Evolutionary conservation across 2,329 filamentous ascomycete genomes (phyloP).

Genomic region (Dactylellina sp.): DNA sequence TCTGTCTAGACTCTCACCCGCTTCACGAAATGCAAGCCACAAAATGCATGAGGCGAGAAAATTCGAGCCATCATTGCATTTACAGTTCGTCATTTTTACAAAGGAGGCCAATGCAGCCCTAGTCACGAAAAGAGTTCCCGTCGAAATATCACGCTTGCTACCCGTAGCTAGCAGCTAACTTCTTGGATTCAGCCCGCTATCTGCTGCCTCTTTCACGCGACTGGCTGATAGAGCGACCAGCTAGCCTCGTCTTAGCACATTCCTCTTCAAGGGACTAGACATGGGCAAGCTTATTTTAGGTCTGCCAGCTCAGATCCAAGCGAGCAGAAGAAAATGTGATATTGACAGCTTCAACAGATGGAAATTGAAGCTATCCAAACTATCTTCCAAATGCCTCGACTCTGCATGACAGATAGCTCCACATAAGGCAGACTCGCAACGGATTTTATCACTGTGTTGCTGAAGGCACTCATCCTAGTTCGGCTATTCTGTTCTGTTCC

Average conservation of each 20-base stretch:
- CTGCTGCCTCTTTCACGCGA: constrained; percentile 13
- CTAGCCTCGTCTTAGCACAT: constrained; percentile 26
- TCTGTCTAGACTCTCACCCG: constrained; percentile 27
- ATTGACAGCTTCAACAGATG: background rate
- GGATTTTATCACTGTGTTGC: constrained; percentile 6
- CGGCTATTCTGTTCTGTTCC: constrained; percentile 12
- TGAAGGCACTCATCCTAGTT: constrained; percentile 14
- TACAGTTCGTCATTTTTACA: constrained; percentile 29
- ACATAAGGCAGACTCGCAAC: no score
- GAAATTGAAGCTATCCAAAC: background rate
- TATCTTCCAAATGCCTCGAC: no score
- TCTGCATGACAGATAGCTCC: background rate
- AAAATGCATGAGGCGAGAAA: constrained; percentile 20
- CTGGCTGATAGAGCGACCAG: constrained; percentile 9
- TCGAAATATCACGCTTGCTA: constrained; percentile 16
- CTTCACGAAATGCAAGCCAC: constrained; percentile 25
- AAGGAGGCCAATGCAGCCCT: constrained; percentile 40
- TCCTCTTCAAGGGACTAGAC: constrained; percentile 18
- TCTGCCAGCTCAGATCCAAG: background rate
- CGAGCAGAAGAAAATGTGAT: constrained; percentile 31
- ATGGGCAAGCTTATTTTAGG: constrained; percentile 27
- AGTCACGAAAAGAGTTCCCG: constrained; percentile 43
- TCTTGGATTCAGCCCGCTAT: background rate
- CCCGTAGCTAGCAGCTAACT: constrained; percentile 5
- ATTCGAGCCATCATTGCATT: background rate